Percentiles rank a stretch among this genome's conserved stretches.
phyloP scores from a whole-genome alignment of 805 yeast species.

The Hanseniaspora taiwanica region DNA sequence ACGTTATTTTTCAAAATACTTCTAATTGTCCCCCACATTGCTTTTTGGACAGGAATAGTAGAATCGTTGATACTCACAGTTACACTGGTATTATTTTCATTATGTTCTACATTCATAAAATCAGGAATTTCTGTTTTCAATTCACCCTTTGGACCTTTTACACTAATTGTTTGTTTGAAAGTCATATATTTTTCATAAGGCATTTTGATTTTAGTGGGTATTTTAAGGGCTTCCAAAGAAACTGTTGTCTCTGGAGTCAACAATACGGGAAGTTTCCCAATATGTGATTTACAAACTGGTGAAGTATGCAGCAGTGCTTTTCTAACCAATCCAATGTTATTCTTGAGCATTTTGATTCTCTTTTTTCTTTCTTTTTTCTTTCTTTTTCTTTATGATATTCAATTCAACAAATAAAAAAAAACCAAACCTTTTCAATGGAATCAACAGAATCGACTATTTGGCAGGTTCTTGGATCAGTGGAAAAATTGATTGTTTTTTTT shows the following conservation, averaged over 20 bases:
- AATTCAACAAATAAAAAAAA: no score
- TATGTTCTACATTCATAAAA: constrained; percentile 38
- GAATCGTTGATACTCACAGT: constrained; percentile 46
- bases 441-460: no score
- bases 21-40: constrained; percentile 94
- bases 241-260: constrained; percentile 45
- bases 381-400: no score
- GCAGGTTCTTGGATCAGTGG: no score
- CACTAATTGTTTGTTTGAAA: constrained; percentile 44
- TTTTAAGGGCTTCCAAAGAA: constrained; percentile 29
- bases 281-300: constrained; percentile 38
- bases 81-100: constrained; percentile 25
- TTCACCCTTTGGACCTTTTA: constrained; percentile 70
- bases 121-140: constrained; percentile 56
- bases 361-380: not conserved
- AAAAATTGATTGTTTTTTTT: no score
- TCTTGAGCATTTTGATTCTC: not conserved
- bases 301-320: not conserved
- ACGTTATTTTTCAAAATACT: constrained; percentile 64
- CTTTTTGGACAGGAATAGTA: constrained; percentile 49
- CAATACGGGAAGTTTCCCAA: constrained; percentile 70
- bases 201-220: constrained; percentile 49
- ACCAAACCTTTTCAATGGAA: no score
- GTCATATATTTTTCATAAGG: constrained; percentile 43
- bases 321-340: not conserved